phyloP scores from a whole-genome alignment of 2,329 filamentous ascomycete genomes.

The Trichoderma endophyticum region DNA sequence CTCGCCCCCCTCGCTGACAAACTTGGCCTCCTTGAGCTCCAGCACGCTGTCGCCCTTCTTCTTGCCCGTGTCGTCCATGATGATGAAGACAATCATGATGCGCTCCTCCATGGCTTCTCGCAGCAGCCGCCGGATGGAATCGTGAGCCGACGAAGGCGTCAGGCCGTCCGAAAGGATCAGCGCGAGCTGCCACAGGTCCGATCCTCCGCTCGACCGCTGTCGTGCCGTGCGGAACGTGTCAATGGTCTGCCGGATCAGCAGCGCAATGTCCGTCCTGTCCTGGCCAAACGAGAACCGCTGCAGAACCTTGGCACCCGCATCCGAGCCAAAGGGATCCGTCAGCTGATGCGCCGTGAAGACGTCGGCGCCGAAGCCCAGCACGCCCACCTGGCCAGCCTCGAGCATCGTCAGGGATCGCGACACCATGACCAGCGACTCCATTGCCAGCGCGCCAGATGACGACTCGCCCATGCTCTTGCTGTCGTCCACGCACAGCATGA shows the following conservation, averaged over 20 bases:
- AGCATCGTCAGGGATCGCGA: conserved; percentile 85
- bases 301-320: conserved; percentile 77
- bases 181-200: conserved; percentile 91
- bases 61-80: conserved; percentile 68
- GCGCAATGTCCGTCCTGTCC: conserved; percentile 78
- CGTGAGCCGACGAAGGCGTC: conserved; percentile 77
- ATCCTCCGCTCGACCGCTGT: conserved; percentile 43
- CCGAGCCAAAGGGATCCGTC: conserved; percentile 71
- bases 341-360: conserved; percentile 86
- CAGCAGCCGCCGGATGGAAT: conserved; percentile 75
- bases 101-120: conserved; percentile 86
- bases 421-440: conserved; percentile 92
- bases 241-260: conserved; percentile 73
- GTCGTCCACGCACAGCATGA: conserved; percentile 96
- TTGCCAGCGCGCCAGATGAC: conserved; percentile 72
- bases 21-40: conserved; percentile 83
- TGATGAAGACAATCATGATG: conserved; percentile 97
- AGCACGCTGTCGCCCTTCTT: conserved; percentile 66
- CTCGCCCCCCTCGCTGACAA: conserved; percentile 64
- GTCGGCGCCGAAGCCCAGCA: conserved; percentile 82
- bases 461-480: conserved; percentile 88
- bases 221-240: conserved; percentile 78
- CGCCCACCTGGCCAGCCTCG: conserved; percentile 88
- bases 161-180: conserved; percentile 92
- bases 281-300: conserved; percentile 83